Conservation (phyloP, 495 filamentous ascomycete species). For the Tuber brumale region DNA sequence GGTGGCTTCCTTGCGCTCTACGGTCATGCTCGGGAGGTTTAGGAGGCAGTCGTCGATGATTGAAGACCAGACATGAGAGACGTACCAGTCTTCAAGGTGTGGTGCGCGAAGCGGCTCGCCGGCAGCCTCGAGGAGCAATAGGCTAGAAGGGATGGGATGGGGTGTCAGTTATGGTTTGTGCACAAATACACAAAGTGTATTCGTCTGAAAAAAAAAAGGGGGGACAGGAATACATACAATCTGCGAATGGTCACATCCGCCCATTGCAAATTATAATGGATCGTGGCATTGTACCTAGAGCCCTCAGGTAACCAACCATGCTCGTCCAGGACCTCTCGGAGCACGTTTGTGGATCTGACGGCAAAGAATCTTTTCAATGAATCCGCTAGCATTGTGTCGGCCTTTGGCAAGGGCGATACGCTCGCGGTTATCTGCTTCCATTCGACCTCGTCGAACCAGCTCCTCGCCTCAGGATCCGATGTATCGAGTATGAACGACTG, state of each 20-base stretch:
- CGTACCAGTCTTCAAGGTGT: conserved; percentile 35
- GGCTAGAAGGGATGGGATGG: neutral
- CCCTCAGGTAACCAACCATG: conserved; percentile 15
- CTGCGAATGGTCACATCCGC: conserved; percentile 20
- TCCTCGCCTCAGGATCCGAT: conserved; percentile 12
- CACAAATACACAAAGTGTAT: neutral
- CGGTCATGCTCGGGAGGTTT: conserved; percentile 25
- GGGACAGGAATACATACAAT: conserved; percentile 6
- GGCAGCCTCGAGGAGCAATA: conserved; percentile 28
- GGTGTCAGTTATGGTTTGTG: neutral
- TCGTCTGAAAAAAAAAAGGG: too few relatives aligned
- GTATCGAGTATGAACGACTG: conserved; percentile 30
- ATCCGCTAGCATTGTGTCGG: conserved; percentile 14
- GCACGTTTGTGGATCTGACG: conserved; percentile 14
- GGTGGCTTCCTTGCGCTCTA: conserved; percentile 31
- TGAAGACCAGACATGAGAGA: conserved; percentile 27
- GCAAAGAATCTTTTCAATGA: conserved; percentile 26
- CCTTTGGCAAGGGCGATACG: conserved; percentile 18
- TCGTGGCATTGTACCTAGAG: conserved; percentile 2
- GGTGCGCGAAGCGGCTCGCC: conserved; percentile 23
- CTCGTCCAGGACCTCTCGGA: conserved; percentile 15
- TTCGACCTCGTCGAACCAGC: conserved; percentile 16
- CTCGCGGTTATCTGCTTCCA: conserved; percentile 20
- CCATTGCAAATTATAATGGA: conserved; percentile 25
- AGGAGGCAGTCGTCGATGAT: conserved; percentile 28